Base-by-base conservation (phyloP, 192 early-diverging fungal species). In the Phlyctochytrium bullatum region DNA sequence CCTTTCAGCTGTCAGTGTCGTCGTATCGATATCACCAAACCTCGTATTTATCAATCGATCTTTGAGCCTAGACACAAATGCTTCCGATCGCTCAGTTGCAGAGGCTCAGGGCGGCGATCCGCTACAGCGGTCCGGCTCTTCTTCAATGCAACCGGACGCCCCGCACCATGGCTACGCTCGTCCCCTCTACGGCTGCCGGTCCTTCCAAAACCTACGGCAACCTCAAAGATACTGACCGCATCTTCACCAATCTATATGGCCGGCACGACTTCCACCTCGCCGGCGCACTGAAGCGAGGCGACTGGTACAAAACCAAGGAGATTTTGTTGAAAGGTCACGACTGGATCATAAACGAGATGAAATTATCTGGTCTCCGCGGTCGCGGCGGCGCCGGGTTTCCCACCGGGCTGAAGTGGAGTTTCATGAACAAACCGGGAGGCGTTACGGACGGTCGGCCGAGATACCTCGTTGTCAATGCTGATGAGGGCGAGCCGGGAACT, bases 221-320 rank as follows among this genome's bases (percentile, higher is more conserved):
- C 64, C 80, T 96, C 59, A 88, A 81, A 64, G 96, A 97, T 80
- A 78, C 91, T 71, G 96, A 98, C 78, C 91, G 96, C 62, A 97
- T 98, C 72, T 98, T 96, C 80, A 98, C 96, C 70, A 98, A 98
- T 79, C 76, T 98, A 47, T 98, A 98, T 72, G 89, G 88, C 10
- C 85, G 86, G 69, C 94, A 97, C 76, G 95, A 98, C 76, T 98
- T 82, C 71, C 75, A 85, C 25, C 86, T 98, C 35, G 80, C 89
- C 58, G 95, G 93, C 10, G 95, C 97, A 12, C 64, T 90, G 74
- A 92, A 94, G 84, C 91, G 95, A 60, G 95, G 97, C 61, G 95
- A 98, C 82, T 98, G 95, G 95, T 88, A 96, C 87, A 95, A 95
- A 83, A 98, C 97, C 59, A 98, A 98, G 85, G 95, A 98, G 75